Percentiles rank a stretch among this genome's conserved stretches.
phyloP scores from a whole-genome alignment of 1,284 basidiomycete genomes.

The Rhodotorula sp. region DNA sequence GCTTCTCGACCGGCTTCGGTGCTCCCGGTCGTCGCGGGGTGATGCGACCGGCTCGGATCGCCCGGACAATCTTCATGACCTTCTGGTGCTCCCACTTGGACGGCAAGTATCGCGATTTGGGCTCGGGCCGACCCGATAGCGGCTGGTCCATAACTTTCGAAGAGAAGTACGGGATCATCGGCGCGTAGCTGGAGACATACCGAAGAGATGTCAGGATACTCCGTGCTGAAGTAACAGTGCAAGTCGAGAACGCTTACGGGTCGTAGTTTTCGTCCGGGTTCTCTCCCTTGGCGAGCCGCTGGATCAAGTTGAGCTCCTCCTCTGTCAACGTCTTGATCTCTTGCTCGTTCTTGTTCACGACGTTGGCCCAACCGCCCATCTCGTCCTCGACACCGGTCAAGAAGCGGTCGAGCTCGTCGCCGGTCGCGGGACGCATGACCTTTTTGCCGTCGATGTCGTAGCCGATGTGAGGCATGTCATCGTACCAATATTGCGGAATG shows the following conservation, averaged over 20 bases:
- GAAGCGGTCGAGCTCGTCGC: conserved; percentile 98
- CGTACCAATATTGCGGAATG: conserved; percentile 98
- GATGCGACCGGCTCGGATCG: conserved; percentile 93
- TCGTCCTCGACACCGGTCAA: conserved; percentile 90
- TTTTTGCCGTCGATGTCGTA: conserved; percentile 95
- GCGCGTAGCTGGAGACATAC: conserved; percentile 65
- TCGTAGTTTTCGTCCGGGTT: conserved; percentile 86
- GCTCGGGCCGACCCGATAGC: conserved; percentile 84
- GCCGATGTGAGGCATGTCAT: conserved; percentile 98
- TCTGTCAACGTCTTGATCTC: conserved; percentile 80
- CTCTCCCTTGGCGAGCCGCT: conserved; percentile 81
- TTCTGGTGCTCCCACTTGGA: conserved; percentile 99
- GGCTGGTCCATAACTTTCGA: conserved; percentile 93
- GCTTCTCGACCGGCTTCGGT: conserved; percentile 63
- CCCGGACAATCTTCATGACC: conserved; percentile 99
- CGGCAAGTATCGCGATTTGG: conserved; percentile 93
- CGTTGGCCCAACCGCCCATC: conserved; percentile 79
- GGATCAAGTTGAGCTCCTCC: conserved; percentile 94
- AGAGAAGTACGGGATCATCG: conserved; percentile 94
- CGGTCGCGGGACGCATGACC: conserved; percentile 87
- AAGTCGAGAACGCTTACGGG: conserved; percentile 47
- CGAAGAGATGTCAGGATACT: not conserved
- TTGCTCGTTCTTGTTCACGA: conserved; percentile 85
- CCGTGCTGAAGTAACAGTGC: not conserved
- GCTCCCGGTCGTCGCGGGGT: conserved; percentile 72